These are phyloP conservation scores for Starmerella potacharoeniae DNA, from an alignment of 805 yeast species.

Conservation along the genomic window DNA sequence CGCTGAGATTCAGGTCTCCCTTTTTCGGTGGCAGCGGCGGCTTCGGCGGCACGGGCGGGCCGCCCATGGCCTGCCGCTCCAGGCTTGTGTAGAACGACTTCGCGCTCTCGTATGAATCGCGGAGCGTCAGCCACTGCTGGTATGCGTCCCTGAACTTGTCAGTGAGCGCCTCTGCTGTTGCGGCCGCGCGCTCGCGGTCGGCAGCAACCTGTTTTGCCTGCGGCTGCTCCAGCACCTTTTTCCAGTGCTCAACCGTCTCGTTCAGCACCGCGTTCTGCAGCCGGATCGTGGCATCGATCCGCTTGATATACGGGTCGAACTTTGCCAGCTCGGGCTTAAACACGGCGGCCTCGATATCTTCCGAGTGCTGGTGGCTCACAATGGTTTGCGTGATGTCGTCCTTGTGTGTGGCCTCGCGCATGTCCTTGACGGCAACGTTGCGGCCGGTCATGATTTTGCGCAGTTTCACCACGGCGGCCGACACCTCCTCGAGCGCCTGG, in stretches of 20 bases:
- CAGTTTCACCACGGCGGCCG: slow-evolving; percentile 49
- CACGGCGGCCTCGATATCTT: slow-evolving; percentile 42
- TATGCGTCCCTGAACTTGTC: slow-evolving; percentile 40
- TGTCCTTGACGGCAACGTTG: slow-evolving; percentile 43
- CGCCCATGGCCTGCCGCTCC: slow-evolving; percentile 27
- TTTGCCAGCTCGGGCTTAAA: slow-evolving; percentile 67
- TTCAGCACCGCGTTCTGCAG: slow-evolving; percentile 48
- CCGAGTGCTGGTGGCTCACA: slow-evolving; percentile 44
- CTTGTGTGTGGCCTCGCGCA: slow-evolving; percentile 54
- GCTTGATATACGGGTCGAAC: slow-evolving; percentile 54
- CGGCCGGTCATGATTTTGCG: slow-evolving; percentile 56
- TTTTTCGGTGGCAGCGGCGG: slow-evolving; percentile 16
- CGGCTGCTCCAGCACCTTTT: slow-evolving; percentile 35
- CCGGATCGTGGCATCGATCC: slow-evolving; percentile 56
- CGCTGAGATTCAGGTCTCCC: slow-evolving; percentile 11
- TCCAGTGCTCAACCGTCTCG: slow-evolving; percentile 39
- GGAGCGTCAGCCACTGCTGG: slow-evolving; percentile 46
- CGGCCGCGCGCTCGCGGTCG: slow-evolving; percentile 29
- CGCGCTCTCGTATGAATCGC: slow-evolving; percentile 52
- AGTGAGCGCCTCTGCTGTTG: slow-evolving; percentile 31
- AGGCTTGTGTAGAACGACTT: slow-evolving; percentile 49
- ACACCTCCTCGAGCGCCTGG: slow-evolving; percentile 37
- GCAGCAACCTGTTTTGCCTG: slow-evolving; percentile 33
- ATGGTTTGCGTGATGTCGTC: slow-evolving; percentile 78
- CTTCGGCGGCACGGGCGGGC: slow-evolving; percentile 19